These are phyloP conservation scores for Akanthomyces uredinophilus DNA, from an alignment of 2,329 filamentous ascomycete species.

Conservation along the genomic window DNA sequence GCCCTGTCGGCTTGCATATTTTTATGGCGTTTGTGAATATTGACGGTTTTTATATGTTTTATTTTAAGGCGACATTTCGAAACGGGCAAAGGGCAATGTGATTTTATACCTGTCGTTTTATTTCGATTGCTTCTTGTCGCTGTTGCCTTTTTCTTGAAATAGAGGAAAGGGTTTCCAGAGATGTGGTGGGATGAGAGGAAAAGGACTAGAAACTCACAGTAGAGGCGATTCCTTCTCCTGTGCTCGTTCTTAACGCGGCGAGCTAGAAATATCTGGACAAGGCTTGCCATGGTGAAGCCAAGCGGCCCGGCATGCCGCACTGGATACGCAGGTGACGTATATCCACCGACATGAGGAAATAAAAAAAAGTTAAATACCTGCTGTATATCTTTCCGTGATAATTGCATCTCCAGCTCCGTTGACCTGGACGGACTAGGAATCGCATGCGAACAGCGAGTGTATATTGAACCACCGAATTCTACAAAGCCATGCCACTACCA, in stretches of 20 bases:
- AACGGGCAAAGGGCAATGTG: constrained; percentile 6
- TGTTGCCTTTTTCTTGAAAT: background rate
- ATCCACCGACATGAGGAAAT: constrained; percentile 9
- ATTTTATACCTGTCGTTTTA: constrained; percentile 11
- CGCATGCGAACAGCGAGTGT: no score
- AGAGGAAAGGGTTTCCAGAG: background rate
- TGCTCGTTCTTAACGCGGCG: background rate
- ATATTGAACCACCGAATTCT: no score
- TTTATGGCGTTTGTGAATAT: constrained; percentile 13
- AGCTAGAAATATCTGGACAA: background rate
- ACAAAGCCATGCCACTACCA: no score
- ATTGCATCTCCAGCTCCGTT: no score
- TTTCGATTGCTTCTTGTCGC: background rate
- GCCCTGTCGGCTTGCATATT: constrained; percentile 13
- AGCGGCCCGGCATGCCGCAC: background rate
- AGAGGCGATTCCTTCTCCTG: background rate
- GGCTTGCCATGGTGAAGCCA: background rate
- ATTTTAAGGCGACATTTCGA: constrained; percentile 11
- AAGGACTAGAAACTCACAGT: background rate
- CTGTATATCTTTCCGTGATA: background rate
- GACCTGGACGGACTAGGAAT: no score
- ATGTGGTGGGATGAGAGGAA: background rate
- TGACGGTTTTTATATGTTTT: constrained; percentile 2
- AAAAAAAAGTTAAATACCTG: background rate
- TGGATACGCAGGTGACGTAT: background rate